phyloP scores from a whole-genome alignment of 192 early-diverging fungal species.

The Gryganskiella cystojenkinii region DNA sequence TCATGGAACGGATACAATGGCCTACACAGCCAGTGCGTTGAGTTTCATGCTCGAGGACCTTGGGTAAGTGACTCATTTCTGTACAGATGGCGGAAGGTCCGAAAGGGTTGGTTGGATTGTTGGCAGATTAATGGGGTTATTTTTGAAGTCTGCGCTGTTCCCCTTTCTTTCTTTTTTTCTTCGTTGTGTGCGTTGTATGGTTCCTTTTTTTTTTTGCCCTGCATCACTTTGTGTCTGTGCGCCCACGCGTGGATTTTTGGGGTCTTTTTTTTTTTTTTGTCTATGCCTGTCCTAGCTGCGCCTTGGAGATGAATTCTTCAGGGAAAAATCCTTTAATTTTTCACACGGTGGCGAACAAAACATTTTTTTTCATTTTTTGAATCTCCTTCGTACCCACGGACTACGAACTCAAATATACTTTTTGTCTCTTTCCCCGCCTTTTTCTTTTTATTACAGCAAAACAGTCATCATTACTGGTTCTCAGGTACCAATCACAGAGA shows the following conservation, averaged over 20 bases:
- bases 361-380: neutral
- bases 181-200: too few relatives aligned
- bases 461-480: constrained; percentile 98
- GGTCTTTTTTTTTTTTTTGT: neutral
- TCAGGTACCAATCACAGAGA: constrained; percentile 96
- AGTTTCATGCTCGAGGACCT: constrained; percentile 97
- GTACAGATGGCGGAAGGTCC: neutral
- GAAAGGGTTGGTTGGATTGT: too few relatives aligned
- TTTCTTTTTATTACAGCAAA: constrained; percentile 65
- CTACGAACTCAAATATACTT: constrained; percentile 2
- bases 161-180: too few relatives aligned
- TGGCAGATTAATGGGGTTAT: too few relatives aligned
- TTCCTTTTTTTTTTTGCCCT: too few relatives aligned
- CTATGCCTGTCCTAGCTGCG: too few relatives aligned
- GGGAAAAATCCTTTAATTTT: constrained; percentile 6
- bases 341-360: neutral
- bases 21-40: constrained; percentile 87
- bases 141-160: too few relatives aligned
- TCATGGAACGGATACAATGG: constrained; percentile 94
- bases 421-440: neutral
- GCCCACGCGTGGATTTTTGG: too few relatives aligned
- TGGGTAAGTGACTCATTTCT: constrained; percentile 68
- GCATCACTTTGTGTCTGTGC: too few relatives aligned
- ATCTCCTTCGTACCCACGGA: constrained; percentile 12
- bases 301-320: too few relatives aligned